A percentile compares a stretch with the other conserved stretches of the same genome.
Evolutionary conservation across 192 early-diverging fungal genomes (phyloP).

Genomic region (Coemansia sp.): DNA sequence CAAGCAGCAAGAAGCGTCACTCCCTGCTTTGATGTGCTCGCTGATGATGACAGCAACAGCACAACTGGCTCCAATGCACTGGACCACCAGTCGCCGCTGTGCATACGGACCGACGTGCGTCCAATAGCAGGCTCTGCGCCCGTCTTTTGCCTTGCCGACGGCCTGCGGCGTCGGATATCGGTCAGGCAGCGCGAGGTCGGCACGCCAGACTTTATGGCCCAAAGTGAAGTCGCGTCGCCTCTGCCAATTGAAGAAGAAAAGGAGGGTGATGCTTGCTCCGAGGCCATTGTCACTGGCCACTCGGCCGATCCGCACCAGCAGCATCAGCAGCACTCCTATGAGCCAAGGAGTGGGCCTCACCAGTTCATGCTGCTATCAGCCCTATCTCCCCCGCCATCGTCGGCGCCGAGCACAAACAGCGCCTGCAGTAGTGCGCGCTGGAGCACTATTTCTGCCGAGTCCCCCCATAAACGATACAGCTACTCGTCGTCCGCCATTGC

Average conservation of each 20-base stretch:
- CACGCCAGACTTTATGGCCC: conserved; percentile 33
- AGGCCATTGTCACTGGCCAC: neutral
- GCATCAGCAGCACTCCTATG: neutral
- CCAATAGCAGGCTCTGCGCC: conserved; percentile 5
- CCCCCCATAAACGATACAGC: conserved; percentile 52
- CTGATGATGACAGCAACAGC: conserved; percentile 7
- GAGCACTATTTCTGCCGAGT: conserved; percentile 35
- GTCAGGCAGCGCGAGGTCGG: conserved; percentile 22
- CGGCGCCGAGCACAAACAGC: conserved; percentile 14
- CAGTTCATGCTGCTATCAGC: neutral
- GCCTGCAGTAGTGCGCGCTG: conserved; percentile 28
- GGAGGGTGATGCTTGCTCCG: neutral
- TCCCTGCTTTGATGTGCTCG: neutral
- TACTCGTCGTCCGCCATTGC: conserved; percentile 44
- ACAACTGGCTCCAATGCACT: neutral
- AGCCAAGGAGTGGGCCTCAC: conserved; percentile 4
- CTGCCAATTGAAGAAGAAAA: neutral
- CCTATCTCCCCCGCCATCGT: conserved; percentile 22
- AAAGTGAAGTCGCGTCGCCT: conserved; percentile 6
- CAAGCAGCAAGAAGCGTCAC: neutral
- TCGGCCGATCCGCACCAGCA: neutral
- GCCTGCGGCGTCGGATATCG: conserved; percentile 44
- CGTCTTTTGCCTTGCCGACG: conserved; percentile 2
- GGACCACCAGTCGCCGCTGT: conserved; percentile 5
- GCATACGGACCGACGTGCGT: neutral